Percentiles rank a stretch among this genome's conserved stretches.
Evolutionary conservation across 805 yeast species (phyloP).

Genomic region (Kockiozyma suomiensis): DNA sequence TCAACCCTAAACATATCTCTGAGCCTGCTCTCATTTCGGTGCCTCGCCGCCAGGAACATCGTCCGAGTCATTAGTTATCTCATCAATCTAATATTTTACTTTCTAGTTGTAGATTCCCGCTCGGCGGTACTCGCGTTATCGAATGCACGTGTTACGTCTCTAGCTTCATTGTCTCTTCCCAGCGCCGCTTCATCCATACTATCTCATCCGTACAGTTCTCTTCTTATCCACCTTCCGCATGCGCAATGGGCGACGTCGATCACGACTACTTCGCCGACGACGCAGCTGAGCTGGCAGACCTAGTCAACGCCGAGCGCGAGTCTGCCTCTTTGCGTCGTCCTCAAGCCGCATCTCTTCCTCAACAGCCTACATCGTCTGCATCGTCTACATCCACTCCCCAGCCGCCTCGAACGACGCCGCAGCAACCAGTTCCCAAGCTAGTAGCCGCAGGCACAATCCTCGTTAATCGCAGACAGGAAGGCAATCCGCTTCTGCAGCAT

Average conservation of each 20-base stretch:
- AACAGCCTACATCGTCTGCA: not conserved
- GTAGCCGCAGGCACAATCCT: conserved; percentile 19
- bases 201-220: not conserved
- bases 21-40: not conserved
- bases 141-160: conserved; percentile 2
- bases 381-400: not conserved
- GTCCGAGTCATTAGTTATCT: no score
- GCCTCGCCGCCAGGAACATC: no score
- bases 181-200: no score
- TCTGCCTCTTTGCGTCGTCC: not conserved
- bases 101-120: not conserved
- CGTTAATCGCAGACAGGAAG: conserved; percentile 35
- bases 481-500: conserved; percentile 36
- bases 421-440: conserved; percentile 28
- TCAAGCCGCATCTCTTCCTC: not conserved
- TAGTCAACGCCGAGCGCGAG: not conserved
- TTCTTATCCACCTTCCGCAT: not conserved
- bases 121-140: not conserved
- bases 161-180: no score
- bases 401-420: conserved; percentile 8
- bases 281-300: not conserved
- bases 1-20: not conserved
- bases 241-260: not conserved
- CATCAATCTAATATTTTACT: no score
- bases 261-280: conserved; percentile 3